Evolutionary conservation across 1,284 basidiomycete species (phyloP), one percentile per base, ranked within the genome.

Genomic region (Testicularia cyperi): DNA sequence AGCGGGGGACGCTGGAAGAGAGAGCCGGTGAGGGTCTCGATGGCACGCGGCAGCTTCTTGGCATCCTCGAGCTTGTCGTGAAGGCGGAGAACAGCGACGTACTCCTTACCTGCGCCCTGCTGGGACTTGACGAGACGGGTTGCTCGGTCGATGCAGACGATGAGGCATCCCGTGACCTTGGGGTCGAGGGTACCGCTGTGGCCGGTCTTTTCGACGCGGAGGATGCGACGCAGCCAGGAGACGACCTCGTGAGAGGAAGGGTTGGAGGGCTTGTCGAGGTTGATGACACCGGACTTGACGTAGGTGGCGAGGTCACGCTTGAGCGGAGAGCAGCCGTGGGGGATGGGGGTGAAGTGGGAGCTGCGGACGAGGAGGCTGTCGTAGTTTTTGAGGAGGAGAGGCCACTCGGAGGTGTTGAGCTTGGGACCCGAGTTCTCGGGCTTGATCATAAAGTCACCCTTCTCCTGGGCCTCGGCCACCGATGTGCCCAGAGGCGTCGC

Each of bases 221-320:
- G 80, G 66, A 99, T 99, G 21, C 95, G 85, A 69, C 94, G 84
- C 62, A 99, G 81, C 95, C 95, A 99, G 14, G 95, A 95, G 62
- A 99, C 95, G 45, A 99, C 95, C 82, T 99, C 95, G 80, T 99
- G 95, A n/a, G 94, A 97, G 5, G 95, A 98, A 7, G 95, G 95
- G 80, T 98, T 99, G 36, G 94, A 97, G 20, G 95, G 95, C 78
- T 99, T 99, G 84, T 99, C 95, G 67, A 98, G 83, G 81, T 98
- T 97, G 79, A 99, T 98, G 48, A 96, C 90, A 68, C 95, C 95
- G 57, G 92, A 91, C 87, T 92, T 92, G 79, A 98, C 85, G 79
- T 98, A 97, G 48, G 84, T 82, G 20, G 82, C 80, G 45, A 97
- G 87, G 75, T 97, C 92, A 46, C 94, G 86, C 81, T 95, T 96